Percentiles rank a stretch among this genome's conserved stretches.
These are phyloP conservation scores for Teratosphaeria nubilosa DNA, from an alignment of 2,329 filamentous ascomycete genomes.

Conservation along the genomic window DNA sequence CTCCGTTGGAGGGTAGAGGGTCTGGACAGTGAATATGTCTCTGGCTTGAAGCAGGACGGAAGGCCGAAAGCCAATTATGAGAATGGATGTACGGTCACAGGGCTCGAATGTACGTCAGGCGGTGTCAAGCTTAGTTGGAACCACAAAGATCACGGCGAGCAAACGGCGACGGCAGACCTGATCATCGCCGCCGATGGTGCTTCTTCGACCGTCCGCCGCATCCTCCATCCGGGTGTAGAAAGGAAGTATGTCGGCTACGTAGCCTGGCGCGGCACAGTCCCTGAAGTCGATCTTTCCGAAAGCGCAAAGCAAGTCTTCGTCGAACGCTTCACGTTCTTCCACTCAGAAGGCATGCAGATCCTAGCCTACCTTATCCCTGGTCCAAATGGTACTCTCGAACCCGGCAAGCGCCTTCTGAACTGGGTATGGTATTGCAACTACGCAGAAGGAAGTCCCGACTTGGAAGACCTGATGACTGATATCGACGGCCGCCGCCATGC, in stretches of 20 bases:
- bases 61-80: slow-evolving; percentile 17
- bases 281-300: slow-evolving; percentile 26
- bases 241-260: slow-evolving; percentile 25
- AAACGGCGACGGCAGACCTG: slow-evolving; percentile 23
- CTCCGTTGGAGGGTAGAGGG: slow-evolving; percentile 38
- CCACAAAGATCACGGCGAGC: slow-evolving; percentile 13
- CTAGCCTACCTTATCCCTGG: slow-evolving; percentile 39
- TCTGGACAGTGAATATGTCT: slow-evolving; percentile 20
- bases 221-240: slow-evolving; percentile 18
- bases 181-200: slow-evolving; percentile 37
- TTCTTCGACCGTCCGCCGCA: slow-evolving; percentile 18
- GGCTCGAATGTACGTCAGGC: slow-evolving; percentile 11
- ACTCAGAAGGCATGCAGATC: slow-evolving; percentile 27
- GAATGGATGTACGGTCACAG: slow-evolving; percentile 22
- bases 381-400: slow-evolving; percentile 28
- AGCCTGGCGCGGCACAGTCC: slow-evolving; percentile 22
- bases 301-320: slow-evolving; percentile 22
- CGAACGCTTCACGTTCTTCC: slow-evolving; percentile 34
- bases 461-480: slow-evolving; percentile 37
- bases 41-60: slow-evolving; percentile 8
- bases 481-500: slow-evolving; percentile 29
- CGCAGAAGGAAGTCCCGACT: slow-evolving; percentile 28
- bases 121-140: slow-evolving; percentile 19
- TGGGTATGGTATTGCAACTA: slow-evolving; percentile 41
- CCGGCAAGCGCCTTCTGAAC: slow-evolving; percentile 35